Evolutionary conservation across 768 basidiomycete genomes (phyloP).

Genomic region (Lentinula guzmanii): DNA sequence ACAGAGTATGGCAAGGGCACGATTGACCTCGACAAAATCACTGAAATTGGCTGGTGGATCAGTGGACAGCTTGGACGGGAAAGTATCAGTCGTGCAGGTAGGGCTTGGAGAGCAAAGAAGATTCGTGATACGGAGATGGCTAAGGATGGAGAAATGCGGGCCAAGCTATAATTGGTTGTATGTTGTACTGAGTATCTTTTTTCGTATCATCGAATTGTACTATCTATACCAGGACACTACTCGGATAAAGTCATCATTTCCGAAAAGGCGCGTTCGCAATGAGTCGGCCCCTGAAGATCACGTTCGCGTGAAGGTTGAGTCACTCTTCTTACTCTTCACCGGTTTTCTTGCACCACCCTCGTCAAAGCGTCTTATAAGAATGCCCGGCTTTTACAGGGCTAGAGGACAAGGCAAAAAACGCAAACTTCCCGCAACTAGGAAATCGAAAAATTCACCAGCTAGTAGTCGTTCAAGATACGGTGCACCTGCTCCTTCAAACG

Average conservation of each 20-base stretch:
- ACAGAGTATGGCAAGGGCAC: constrained; percentile 27
- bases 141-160: constrained; percentile 1
- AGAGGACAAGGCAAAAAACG: background rate
- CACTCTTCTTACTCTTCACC: background rate
- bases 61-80: constrained; percentile 56
- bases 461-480: background rate
- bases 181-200: background rate
- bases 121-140: constrained; percentile 22
- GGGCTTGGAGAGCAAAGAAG: constrained; percentile 56
- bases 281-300: background rate
- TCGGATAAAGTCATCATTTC: too few species aligned
- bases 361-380: background rate
- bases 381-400: background rate
- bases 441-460: background rate
- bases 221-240: too few species aligned
- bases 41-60: constrained; percentile 81
- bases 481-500: background rate
- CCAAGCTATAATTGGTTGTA: background rate
- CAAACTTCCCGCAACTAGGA: background rate
- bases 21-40: constrained; percentile 61
- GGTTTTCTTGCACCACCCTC: background rate
- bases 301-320: background rate
- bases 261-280: too few species aligned
- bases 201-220: too few species aligned
- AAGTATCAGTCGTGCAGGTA: constrained; percentile 73